Evolutionary conservation across 2,329 filamentous ascomycete species (phyloP), one percentile per base, ranked within the genome.

Genomic region (Blastomyces percursus): DNA sequence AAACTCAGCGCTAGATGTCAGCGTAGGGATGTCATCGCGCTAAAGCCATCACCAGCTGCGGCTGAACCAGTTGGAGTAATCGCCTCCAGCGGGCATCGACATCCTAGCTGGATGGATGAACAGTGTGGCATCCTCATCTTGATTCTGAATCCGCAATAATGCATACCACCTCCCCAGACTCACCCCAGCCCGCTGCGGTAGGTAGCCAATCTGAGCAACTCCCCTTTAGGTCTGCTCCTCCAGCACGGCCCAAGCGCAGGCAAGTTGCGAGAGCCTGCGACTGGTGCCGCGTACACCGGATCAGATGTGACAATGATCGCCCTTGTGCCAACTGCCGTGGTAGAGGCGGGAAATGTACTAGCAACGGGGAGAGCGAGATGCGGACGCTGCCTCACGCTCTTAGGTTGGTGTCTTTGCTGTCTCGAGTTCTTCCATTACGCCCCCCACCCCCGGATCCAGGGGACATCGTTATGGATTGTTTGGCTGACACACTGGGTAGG

Each of bases 181-280:
- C 30, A 19, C n/a, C 51, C 19, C 27, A 35, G 3, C 19, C 51
- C 27, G 19, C 51, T 14, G 51, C 30, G 19, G 30, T 19, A 16
- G 30, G 14, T n/a, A 54, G n/a, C 32, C 54, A 38, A 40, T 12
- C n/a, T 27, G 16, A 56, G 54, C 54, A 56, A n/a, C 30, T 35
- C 51, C 27, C 51, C 8, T 54, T 54, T 35, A 54, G 27, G 19
- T 19, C 35, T 19, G n/a, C 60, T 2, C 12, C 55, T 16, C 19
- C 40, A 32, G 60, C 61, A 32, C 61, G 65, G 42, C 61, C 61
- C 8, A 69, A 68, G 54, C 67, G 69, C 1, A 61, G 11, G 16
- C 68, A 69, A 50, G 68, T 71, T 40, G 54, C 65, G 11, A 57
- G 69, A 21, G 70, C 69, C 40, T 72, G 70, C 61, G 68, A 71